These are phyloP conservation scores for Tuber microsphaerosporum DNA, from an alignment of 495 filamentous ascomycete genomes.

Conservation along the genomic window DNA sequence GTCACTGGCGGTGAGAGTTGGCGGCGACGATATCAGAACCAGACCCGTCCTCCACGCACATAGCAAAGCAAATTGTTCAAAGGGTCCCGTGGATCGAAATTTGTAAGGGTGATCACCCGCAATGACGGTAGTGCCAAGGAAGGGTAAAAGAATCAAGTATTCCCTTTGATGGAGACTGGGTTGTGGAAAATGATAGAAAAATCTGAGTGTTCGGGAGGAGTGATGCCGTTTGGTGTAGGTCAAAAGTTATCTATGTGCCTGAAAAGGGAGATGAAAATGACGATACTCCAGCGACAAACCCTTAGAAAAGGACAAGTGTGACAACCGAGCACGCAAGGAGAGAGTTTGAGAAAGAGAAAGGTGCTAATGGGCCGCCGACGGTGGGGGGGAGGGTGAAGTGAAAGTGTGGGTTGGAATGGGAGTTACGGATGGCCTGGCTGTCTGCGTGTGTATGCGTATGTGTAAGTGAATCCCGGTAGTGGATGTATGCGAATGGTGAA, in stretches of 20 bases:
- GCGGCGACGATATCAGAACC: conserved; percentile 34
- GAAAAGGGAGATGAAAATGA: conserved; percentile 33
- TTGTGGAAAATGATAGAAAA: conserved; percentile 30
- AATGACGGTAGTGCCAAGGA: conserved; percentile 34
- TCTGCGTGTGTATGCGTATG: background rate
- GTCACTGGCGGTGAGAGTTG: conserved; percentile 29
- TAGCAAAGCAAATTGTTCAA: conserved; percentile 35
- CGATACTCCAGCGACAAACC: conserved; percentile 26
- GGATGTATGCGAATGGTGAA: conserved; percentile 1
- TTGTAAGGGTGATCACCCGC: conserved; percentile 40
- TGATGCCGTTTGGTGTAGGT: conserved; percentile 37
- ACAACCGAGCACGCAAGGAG: conserved; percentile 31
- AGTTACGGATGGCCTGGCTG: conserved; percentile 3
- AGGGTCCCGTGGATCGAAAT: conserved; percentile 42
- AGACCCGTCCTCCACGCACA: conserved; percentile 34
- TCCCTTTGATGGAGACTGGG: conserved; percentile 26
- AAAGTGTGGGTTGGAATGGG: conserved; percentile 18
- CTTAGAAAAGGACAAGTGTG: conserved; percentile 19
- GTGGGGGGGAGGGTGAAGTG: conserved; percentile 14
- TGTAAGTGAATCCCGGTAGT: conserved; percentile 1
- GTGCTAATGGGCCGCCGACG: conserved; percentile 5
- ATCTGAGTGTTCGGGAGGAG: conserved; percentile 32
- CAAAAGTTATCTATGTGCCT: conserved; percentile 23
- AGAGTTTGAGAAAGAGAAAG: conserved; percentile 19
- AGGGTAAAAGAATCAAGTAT: conserved; percentile 26